Base-by-base conservation (phyloP, 345 rosid species). In the Cardiospermum halicacabum region DNA sequence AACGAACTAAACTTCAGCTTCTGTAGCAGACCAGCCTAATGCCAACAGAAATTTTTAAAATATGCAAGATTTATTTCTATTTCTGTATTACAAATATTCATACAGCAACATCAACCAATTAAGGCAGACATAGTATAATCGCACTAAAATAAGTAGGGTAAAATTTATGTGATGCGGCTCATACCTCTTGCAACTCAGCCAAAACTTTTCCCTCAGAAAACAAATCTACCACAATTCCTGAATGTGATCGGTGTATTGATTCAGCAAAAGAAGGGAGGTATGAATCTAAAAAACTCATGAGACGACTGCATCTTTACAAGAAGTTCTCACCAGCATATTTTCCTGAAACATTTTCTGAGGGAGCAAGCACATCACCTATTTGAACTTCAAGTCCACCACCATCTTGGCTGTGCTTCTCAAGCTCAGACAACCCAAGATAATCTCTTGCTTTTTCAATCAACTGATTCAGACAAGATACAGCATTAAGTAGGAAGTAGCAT, bases 191-290 rank as follows among this genome's bases (percentile, higher is more conserved):
- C 69, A 89, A 78, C 74, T 78, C 76, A 16, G 81, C 68, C 72
- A 88, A 64, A 64, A 89, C 91, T 70, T 72, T 84, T 69, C 98
- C 98, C 56, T 78, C 79, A 2, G 72, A 60, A 45, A 92, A 92
- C 84, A 92, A 77, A 71, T 92, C 96, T 34, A 89, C 71, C 28
- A 83, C 71, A 71, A 92, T 85, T 34, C 96, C 96, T 80, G 77
- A 42, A 71, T 3, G 60, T 49, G 22, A 53, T 27, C 47, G 40
- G 61, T 56, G 25, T 26, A 45, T 45, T 11, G 57, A 75, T 43
- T 67, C 49, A 72, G 70, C 50, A 48, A 59, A 59, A 71, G 30
- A 59, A 30, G 63, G 42, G 42, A 9, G 26, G 48, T 27, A 64
- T 21, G 37, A 11, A 16, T 64, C 36, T 37, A 36, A 24, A 37